These are phyloP conservation scores for Xylaria sp. DNA, from an alignment of 2,329 filamentous ascomycete species.

Conservation along the genomic window DNA sequence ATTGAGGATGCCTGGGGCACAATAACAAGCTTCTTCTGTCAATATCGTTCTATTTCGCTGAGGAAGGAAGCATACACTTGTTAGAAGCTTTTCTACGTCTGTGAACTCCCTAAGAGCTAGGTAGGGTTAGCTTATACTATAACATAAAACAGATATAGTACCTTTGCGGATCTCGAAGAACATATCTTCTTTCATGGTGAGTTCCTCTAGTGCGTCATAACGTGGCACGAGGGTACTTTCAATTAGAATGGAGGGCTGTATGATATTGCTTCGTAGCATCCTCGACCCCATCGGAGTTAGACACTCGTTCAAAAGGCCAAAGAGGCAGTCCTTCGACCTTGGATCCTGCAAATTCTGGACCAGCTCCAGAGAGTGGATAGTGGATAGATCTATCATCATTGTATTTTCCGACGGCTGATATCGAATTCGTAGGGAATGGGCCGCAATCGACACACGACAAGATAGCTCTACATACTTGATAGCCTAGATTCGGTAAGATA, in stretches of 20 bases:
- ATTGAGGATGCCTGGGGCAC: conserved; percentile 74
- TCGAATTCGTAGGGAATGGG: conserved; percentile 84
- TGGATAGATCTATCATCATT: conserved; percentile 95
- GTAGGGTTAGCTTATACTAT: conserved; percentile 37
- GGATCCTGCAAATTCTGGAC: conserved; percentile 85
- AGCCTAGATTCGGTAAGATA: conserved; percentile 61
- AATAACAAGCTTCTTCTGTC: conserved; percentile 73
- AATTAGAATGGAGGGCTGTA: conserved; percentile 84
- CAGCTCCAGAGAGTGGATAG: conserved; percentile 86
- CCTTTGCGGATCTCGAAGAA: conserved; percentile 80
- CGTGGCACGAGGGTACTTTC: conserved; percentile 74
- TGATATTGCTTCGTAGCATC: conserved; percentile 83
- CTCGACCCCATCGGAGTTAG: conserved; percentile 89
- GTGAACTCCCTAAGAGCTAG: conserved; percentile 77
- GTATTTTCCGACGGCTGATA: conserved; percentile 91
- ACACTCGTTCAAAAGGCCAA: conserved; percentile 86
- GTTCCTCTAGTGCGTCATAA: conserved; percentile 85
- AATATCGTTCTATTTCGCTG: conserved; percentile 34
- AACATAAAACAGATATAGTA: conserved; percentile 44
- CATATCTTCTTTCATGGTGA: conserved; percentile 85
- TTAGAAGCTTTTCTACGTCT: conserved; percentile 84
- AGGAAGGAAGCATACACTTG: conserved; percentile 64
- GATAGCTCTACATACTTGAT: conserved; percentile 83
- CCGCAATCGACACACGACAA: conserved; percentile 74
- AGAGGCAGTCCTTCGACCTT: conserved; percentile 84